Evolutionary conservation across 805 yeast species (phyloP).

Genomic region (Saturnispora serradocipensis): DNA sequence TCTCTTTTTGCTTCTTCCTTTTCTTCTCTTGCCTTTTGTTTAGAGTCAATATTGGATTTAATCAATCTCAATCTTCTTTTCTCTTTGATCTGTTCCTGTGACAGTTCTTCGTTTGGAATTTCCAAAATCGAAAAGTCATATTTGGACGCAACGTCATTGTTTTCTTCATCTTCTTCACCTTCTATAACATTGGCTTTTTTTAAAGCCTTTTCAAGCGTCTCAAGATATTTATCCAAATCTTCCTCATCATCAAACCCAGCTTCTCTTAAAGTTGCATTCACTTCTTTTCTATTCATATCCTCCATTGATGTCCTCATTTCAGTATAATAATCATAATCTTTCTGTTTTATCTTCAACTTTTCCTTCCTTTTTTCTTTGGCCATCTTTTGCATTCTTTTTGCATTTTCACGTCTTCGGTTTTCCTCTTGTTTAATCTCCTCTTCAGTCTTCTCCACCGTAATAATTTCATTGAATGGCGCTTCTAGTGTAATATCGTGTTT

Average conservation of each 20-base stretch:
- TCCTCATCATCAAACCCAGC: slow-evolving; percentile 74
- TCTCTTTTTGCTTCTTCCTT: slow-evolving; percentile 57
- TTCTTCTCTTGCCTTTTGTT: slow-evolving; percentile 72
- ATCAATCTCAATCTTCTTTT: slow-evolving; percentile 75
- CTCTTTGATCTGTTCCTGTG: slow-evolving; percentile 74
- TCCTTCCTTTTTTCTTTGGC: slow-evolving; percentile 80
- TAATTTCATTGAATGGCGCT: slow-evolving; percentile 64
- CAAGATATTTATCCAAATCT: slow-evolving; percentile 60
- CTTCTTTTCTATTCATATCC: slow-evolving; percentile 42
- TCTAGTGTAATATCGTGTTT: slow-evolving; percentile 69
- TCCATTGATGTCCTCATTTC: slow-evolving; percentile 45
- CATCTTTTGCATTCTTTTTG: slow-evolving; percentile 83
- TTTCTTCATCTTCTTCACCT: slow-evolving; percentile 37
- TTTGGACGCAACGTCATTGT: slow-evolving; percentile 29
- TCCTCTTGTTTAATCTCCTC: slow-evolving; percentile 74
- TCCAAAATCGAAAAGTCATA: slow-evolving; percentile 71
- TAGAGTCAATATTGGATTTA: slow-evolving; percentile 84
- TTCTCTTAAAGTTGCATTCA: slow-evolving; percentile 45
- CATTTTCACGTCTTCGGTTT: slow-evolving; percentile 75
- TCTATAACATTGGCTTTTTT: slow-evolving; percentile 44
- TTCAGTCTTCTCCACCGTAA: slow-evolving; percentile 65
- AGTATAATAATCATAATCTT: slow-evolving; percentile 66
- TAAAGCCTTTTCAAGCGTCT: slow-evolving; percentile 57
- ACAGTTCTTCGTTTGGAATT: slow-evolving; percentile 73
- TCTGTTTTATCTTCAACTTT: slow-evolving; percentile 69